Base-by-base conservation (phyloP, 2,329 filamentous ascomycete species). In the Epichloe glyceriae region DNA sequence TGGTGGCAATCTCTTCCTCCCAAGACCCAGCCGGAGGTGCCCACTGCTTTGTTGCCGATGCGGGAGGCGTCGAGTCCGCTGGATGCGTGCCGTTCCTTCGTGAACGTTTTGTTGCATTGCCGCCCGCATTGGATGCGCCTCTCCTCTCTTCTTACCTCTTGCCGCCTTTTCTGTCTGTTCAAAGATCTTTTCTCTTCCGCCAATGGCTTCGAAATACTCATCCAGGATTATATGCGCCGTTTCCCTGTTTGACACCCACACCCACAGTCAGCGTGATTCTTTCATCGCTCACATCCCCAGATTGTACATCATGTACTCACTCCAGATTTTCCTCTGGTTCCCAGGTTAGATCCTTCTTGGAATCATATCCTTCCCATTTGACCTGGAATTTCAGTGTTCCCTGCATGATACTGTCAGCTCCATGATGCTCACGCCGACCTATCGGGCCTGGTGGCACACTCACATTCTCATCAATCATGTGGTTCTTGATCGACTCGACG, bases 281-380 rank as follows among this genome's bases (percentile, higher is more conserved):
- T 14, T 15, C 12, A n/a, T 20, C 39, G 8, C 15, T n/a, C 37
- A 19, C 15, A 3, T 8, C 11, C 5, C 22, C 22, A 17, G 33
- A 5, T n/a, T 38, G 12, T n/a, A 5, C 35, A n/a, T 1, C 5
- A 12, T 19, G 26, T 0, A 53, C 61, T 47, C 56, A 67, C 66
- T 55, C 42, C 6, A 68, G 57, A 52, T 89, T 90, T 11, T 80
- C 79, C 58, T 87, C 82, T 0, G 85, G 82, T 62, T 93, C 87
- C 86, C 86, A 91, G 0, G 87, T 93, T 60, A 79, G 68, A 57
- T 93, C 87, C 0, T 70, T 64, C 54, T 82, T 80, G 54, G 82
- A 77, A 0, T 86, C 79, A 54, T 83, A 93, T 3, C 86, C 86
- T 56, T 86, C 79, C 87, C 87, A 93, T 60, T 91, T 89, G 37